Evolutionary conservation across 1,139 yeast species (phyloP), one percentile per base, ranked within the genome.

Genomic region (Saccharomyces uvarum): DNA sequence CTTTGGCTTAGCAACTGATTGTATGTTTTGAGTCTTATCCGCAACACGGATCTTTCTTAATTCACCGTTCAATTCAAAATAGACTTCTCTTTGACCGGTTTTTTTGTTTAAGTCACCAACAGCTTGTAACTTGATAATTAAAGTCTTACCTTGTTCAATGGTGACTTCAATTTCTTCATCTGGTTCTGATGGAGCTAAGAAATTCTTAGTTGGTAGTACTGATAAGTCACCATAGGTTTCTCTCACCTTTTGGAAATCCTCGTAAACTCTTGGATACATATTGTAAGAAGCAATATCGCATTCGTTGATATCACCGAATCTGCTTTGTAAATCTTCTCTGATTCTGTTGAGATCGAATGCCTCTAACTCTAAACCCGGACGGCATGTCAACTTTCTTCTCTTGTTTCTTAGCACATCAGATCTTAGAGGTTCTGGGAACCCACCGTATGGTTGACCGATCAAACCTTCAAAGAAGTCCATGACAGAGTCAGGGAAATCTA

Each of bases 361-460:
- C 56, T 83, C 79, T 69, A 93, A 77, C 64, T 83, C 82, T 70
- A 91, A 82, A 58, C 99, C 99, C 50, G 99, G 99, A 74, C 99
- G 86, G 64, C 79, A 77, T 59, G 83, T 81, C 73, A 93, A 82
- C 75, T 90, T 89, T 74, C 88, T 85, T 75, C 99, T 86, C 83
- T 90, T 91, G 66, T 88, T 88, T 70, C 81, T 82, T 70, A 93
- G 82, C 59, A 93, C 81, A 71, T 91, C 88, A 50, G 96, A 78
- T 76, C 99, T 85, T 73, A 93, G 79, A 50, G 99, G 99, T 75
- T 93, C 99, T 54, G 99, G 99, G 95, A 95, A 93, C 6, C 99
- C 99, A 63, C 99, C 99, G 70, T 88, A 90, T 65, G 99, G 99
- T 66, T 93, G 93, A 70, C 99, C 99, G 90, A 95, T 93, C 70